These are phyloP conservation scores for Talaromyces islandicus DNA, from an alignment of 2,329 filamentous ascomycete genomes.

Conservation along the genomic window DNA sequence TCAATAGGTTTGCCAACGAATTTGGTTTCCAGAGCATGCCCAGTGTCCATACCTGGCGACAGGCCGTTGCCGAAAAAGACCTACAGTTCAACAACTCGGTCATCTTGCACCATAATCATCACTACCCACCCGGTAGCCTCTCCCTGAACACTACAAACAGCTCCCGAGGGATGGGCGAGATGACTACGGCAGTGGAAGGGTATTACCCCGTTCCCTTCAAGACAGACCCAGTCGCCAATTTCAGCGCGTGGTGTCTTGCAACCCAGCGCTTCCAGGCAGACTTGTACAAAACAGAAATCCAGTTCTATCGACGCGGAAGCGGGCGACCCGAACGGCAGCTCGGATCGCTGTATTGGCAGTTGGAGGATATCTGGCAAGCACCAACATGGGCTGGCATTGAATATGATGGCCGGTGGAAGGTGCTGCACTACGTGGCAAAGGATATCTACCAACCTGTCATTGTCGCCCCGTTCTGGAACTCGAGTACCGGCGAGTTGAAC, in stretches of 20 bases:
- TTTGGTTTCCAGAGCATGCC: conserved; percentile 62
- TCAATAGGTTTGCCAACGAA: conserved; percentile 58
- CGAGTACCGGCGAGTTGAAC: conserved; percentile 43
- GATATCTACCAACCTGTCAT: conserved; percentile 56
- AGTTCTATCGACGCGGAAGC: conserved; percentile 56
- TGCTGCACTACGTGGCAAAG: conserved; percentile 53
- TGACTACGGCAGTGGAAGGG: conserved; percentile 50
- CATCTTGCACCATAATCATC: conserved; percentile 54
- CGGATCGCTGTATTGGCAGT: conserved; percentile 58
- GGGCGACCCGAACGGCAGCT: conserved; percentile 54
- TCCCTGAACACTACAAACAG: conserved; percentile 36
- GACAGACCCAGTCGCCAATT: conserved; percentile 49
- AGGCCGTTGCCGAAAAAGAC: conserved; percentile 46
- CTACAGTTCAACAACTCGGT: conserved; percentile 54
- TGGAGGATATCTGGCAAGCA: conserved; percentile 61
- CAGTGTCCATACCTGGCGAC: conserved; percentile 52
- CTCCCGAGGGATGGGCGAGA: conserved; percentile 43
- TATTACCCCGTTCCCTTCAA: conserved; percentile 56
- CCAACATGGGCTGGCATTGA: conserved; percentile 60
- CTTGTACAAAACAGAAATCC: conserved; percentile 55
- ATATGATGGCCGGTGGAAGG: conserved; percentile 58
- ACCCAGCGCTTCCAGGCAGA: conserved; percentile 62
- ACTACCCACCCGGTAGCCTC: conserved; percentile 48
- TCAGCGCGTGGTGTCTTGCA: conserved; percentile 56
- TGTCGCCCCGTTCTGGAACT: conserved; percentile 52